Evolutionary conservation across 805 yeast genomes (phyloP), one percentile per base, ranked within the genome.

Genomic region (Pichia deserticola): DNA sequence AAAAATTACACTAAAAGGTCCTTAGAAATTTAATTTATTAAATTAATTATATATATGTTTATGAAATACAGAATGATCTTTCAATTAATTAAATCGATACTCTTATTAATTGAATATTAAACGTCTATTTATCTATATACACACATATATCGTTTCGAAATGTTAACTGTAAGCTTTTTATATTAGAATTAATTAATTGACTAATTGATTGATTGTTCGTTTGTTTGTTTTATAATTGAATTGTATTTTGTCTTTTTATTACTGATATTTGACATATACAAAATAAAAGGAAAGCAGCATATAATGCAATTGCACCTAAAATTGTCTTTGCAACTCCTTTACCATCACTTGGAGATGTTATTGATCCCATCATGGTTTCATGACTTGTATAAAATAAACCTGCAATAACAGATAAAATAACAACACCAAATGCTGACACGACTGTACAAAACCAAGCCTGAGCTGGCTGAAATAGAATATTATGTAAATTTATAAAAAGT

Each of bases 371-470:
- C 86, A 92, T 84, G 25, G 95, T 77, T 70, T 92, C 98, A 65
- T 88, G 95, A 57, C 82, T 86, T 36, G 72, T 72, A 58, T 84
- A 74, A 73, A 93, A 92, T 55, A 92, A 75, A 57, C 81, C 79
- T 20, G 95, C 99, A 58, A 92, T 79, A 50, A 87, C 86, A 10
- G 95, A 77, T 44, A 92, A 77, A 50, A 92, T 93, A 42, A 89
- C 84, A 35, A 92, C 82, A 51, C 95, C 99, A 66, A 92, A 92
- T 13, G 93, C 89, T 45, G 97, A 89, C 42, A 93, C 74, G 40
- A 92, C 77, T 42, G 98, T 92, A 66, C 99, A 92, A 67, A 87
- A 89, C 87, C 96, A 92, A 28, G 99, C 98, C 62, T 87, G 83
- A 30, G 82, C 86, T 44, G 93, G 72, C 86, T 82, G 15, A 28